Evolutionary conservation across 768 basidiomycete genomes (phyloP), one percentile per base, ranked within the genome.

Genomic region (Amanita thiersii): DNA sequence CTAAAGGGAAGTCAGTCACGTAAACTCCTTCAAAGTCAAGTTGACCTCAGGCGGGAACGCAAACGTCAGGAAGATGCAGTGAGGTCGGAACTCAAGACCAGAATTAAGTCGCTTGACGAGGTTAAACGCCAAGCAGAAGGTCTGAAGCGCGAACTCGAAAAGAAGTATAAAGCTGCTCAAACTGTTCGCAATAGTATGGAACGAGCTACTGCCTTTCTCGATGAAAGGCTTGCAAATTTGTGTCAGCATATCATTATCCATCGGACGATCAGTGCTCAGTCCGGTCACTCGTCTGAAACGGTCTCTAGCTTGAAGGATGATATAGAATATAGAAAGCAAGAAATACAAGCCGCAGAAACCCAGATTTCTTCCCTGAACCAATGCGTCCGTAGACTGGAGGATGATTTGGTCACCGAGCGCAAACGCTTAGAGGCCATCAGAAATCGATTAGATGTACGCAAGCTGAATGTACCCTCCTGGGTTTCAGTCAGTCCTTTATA

Each of bases 31-130:
- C 81, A 87, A 54, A 56, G 59, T 14, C 82, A 91, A 52, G 71
- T 97, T 26, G 81, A 83, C 28, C 69, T 75, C 12, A 75, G 82
- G 37, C 77, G 91, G 19, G 74, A 73, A 35, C 69, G 72, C 45
- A 91, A 87, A 58, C 83, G 82, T 29, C 75, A 82, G 48, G 94
- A 98, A 56, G 94, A 99, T 52, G 67, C 69, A 2, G 73, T 75
- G 17, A 76, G 87, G 39, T 61, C 73, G 17, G 92, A 96, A 55
- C 64, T 87, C 42, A 92, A 90, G 59, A 59, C 72, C n/a, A 80
- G 82, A 37, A 86, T 86, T 36, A 94, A 93, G 62, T 58, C 69
- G 2, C 66, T 97, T 2, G 94, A 99, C 50, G 94, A 99, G 57
- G 66, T 77, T 40, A 86, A 83, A 60, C 81, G 94, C 23, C 67